Evolutionary conservation across 257 asterid genomes (phyloP).

Genomic region (Buddleja alternifolia): DNA sequence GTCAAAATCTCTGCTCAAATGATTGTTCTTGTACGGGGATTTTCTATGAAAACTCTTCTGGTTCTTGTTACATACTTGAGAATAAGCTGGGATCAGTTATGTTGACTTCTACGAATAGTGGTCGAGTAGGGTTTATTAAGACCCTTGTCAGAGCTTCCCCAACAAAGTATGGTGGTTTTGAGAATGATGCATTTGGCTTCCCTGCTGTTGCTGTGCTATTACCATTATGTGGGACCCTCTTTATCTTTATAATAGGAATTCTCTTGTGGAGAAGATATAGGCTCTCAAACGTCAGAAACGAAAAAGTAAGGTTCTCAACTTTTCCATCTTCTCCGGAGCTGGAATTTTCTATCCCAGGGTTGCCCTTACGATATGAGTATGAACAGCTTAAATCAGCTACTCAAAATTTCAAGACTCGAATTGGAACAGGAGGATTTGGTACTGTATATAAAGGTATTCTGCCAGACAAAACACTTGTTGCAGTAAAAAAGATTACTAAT

Average conservation of each 20-base stretch:
- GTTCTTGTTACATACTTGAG: constrained; percentile 59
- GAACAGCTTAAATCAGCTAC: constrained; percentile 64
- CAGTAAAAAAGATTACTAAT: constrained; percentile 63
- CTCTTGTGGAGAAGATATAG: constrained; percentile 43
- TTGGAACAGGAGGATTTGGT: constrained; percentile 84
- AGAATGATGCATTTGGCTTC: constrained; percentile 28
- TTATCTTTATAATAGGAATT: constrained; percentile 43
- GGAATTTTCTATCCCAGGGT: constrained; percentile 59
- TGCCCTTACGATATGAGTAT: constrained; percentile 59
- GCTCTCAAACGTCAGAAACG: constrained; percentile 1
- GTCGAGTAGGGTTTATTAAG: constrained; percentile 53
- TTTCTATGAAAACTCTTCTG: constrained; percentile 56
- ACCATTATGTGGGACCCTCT: constrained; percentile 52
- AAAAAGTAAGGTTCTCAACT: constrained; percentile 21
- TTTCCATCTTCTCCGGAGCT: constrained; percentile 42
- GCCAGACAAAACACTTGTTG: constrained; percentile 55
- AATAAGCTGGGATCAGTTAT: constrained; percentile 63
- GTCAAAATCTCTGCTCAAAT: constrained; percentile 61
- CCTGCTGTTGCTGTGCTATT: constrained; percentile 51
- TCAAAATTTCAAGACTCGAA: constrained; percentile 48
- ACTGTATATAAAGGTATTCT: constrained; percentile 66
- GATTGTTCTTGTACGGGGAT: constrained; percentile 71
- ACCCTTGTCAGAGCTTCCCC: constrained; percentile 29
- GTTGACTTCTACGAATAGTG: constrained; percentile 22
- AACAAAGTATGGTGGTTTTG: constrained; percentile 19